Conservation (phyloP, 2,329 filamentous ascomycete genomes). For the Clonostachys rhizophaga region DNA sequence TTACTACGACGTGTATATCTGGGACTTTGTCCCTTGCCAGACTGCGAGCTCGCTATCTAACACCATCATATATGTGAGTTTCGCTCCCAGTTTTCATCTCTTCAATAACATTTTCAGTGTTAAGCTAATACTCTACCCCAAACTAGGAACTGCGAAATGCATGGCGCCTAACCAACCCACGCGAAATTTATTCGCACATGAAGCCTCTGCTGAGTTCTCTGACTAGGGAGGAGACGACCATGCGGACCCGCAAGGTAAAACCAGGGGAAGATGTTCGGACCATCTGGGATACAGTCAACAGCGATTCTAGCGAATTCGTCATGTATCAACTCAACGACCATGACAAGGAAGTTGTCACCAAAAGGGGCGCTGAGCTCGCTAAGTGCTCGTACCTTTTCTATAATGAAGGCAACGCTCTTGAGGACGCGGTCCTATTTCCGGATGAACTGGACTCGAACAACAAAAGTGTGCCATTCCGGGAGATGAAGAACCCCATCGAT, state of each 20-base stretch:
- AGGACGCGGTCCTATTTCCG: slow-evolving; percentile 16
- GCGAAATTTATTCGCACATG: slow-evolving; percentile 14
- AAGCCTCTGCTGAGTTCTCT: slow-evolving; percentile 10
- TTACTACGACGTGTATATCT: slow-evolving; percentile 19
- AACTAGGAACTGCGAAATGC: slow-evolving; percentile 15
- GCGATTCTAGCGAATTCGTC: slow-evolving; percentile 8
- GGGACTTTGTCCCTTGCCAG: slow-evolving; percentile 15
- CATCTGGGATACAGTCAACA: slow-evolving; percentile 13
- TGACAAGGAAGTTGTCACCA: slow-evolving; percentile 3
- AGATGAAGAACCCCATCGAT: slow-evolving; percentile 12
- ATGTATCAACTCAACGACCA: slow-evolving; percentile 2
- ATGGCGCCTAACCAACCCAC: slow-evolving; percentile 12
- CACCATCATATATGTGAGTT: no score
- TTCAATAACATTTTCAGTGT: background rate
- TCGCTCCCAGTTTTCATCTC: no score
- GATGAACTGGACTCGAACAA: slow-evolving; percentile 9
- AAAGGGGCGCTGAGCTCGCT: slow-evolving; percentile 1
- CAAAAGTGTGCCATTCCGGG: slow-evolving; percentile 9
- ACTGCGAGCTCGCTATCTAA: no score
- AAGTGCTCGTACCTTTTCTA: slow-evolving; percentile 14
- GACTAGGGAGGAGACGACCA: slow-evolving; percentile 12
- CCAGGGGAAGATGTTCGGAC: slow-evolving; percentile 11
- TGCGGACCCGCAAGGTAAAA: slow-evolving; percentile 14
- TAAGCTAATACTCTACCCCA: background rate
- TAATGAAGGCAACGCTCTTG: slow-evolving; percentile 11